Conservation (phyloP, 306 rosid genomes). For the Citrullus colocynthis region DNA sequence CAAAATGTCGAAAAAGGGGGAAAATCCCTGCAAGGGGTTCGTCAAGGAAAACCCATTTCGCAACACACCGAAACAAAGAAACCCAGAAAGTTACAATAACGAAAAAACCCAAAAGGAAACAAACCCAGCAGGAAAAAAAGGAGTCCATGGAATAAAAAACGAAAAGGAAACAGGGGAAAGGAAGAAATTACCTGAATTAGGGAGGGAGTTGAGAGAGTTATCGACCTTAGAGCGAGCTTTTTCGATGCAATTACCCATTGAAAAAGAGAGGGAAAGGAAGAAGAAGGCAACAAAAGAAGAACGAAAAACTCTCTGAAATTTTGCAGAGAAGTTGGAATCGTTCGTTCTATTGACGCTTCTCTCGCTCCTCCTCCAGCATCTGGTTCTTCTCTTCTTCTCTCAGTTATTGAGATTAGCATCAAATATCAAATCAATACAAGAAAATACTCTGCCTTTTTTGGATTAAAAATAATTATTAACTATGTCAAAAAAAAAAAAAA, state of each 20-base stretch:
- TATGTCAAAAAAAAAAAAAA: neutral
- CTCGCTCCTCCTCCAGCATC: neutral
- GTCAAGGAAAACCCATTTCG: neutral
- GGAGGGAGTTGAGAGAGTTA: conserved; percentile 9
- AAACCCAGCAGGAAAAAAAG: neutral
- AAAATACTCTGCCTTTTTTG: neutral
- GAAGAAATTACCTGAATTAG: conserved; percentile 12
- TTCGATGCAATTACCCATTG: conserved; percentile 15
- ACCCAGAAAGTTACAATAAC: neutral
- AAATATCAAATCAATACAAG: neutral
- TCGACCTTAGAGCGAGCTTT: conserved; percentile 2
- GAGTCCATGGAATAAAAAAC: neutral
- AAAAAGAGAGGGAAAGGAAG: neutral
- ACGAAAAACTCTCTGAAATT: neutral
- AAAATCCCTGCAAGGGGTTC: neutral
- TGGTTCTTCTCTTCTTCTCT: neutral
- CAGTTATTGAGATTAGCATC: neutral
- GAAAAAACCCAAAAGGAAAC: neutral
- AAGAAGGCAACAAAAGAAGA: neutral
- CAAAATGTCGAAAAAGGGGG: neutral
- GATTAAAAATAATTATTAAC: too few relatives aligned
- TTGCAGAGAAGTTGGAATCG: neutral
- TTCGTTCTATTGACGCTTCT: neutral
- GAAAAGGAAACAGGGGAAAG: neutral
- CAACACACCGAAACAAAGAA: neutral